Conservation (phyloP, 208 protist species). For the Ichthyophonus hoferi region DNA sequence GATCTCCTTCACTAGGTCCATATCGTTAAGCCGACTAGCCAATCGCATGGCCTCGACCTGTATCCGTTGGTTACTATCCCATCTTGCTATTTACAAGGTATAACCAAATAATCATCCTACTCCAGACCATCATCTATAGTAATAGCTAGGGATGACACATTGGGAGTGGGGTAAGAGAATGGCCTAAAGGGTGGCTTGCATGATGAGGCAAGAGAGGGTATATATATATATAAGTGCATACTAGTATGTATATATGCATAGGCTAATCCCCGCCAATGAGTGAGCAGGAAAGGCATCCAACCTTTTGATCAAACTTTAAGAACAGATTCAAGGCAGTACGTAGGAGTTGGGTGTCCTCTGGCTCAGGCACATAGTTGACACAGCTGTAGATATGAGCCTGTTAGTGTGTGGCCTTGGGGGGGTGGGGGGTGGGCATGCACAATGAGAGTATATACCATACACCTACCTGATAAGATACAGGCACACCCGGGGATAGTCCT, state of each 20-base stretch:
- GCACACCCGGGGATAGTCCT: slow-evolving; percentile 88
- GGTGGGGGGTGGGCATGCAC: background rate
- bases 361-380: slow-evolving; percentile 86
- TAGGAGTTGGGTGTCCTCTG: slow-evolving; percentile 81
- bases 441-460: background rate
- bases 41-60: slow-evolving; percentile 73
- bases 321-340: slow-evolving; percentile 83
- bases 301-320: slow-evolving; percentile 76
- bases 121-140: no score
- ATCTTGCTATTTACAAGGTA: no score
- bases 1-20: slow-evolving; percentile 68
- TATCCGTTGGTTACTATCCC: no score
- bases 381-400: slow-evolving; percentile 52
- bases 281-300: no score
- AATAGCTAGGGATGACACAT: no score
- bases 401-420: background rate
- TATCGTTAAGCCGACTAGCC: slow-evolving; percentile 77
- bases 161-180: no score
- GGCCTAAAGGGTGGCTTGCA: no score
- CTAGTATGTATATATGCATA: no score
- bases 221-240: no score
- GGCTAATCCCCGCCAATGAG: no score
- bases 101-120: no score
- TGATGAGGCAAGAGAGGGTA: no score
- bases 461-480: slow-evolving; percentile 77